Evolutionary conservation across 768 basidiomycete genomes (phyloP).

Genomic region (Butyriboletus loyo): DNA sequence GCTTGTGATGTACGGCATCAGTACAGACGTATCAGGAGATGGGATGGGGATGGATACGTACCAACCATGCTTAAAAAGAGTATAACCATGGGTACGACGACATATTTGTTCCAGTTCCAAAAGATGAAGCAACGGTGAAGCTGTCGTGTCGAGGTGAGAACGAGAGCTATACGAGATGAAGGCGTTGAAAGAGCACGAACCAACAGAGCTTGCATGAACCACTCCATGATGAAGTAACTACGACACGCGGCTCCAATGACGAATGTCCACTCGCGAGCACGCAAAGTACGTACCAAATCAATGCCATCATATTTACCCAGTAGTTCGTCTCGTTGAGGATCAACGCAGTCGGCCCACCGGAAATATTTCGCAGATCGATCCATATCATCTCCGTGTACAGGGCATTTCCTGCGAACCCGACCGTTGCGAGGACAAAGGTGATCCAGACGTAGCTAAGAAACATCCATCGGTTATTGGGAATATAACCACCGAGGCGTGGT

Average conservation of each 20-base stretch:
- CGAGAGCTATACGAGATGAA: not conserved
- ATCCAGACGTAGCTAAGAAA: constrained; percentile 23
- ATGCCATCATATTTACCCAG: constrained; percentile 20
- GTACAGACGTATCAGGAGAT: not conserved
- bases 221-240: constrained; percentile 29
- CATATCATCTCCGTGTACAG: constrained; percentile 33
- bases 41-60: not conserved
- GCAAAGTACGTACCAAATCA: constrained; percentile 14
- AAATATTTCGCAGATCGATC: constrained; percentile 26
- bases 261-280: not conserved
- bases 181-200: constrained; percentile 1
- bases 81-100: constrained; percentile 14
- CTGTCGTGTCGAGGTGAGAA: not conserved
- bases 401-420: constrained; percentile 24
- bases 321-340: constrained; percentile 11
- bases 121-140: constrained; percentile 18
- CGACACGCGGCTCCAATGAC: not conserved
- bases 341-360: constrained; percentile 13
- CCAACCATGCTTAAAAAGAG: constrained; percentile 12
- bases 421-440: constrained; percentile 27
- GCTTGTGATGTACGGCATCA: constrained; percentile 1
- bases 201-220: constrained; percentile 28
- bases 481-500: not conserved
- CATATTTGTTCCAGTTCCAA: constrained; percentile 13
- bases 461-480: not conserved